Percentiles rank a stretch among this genome's conserved stretches.
Conservation (phyloP, 306 rosid genomes). For the Bauhinia variegata region DNA sequence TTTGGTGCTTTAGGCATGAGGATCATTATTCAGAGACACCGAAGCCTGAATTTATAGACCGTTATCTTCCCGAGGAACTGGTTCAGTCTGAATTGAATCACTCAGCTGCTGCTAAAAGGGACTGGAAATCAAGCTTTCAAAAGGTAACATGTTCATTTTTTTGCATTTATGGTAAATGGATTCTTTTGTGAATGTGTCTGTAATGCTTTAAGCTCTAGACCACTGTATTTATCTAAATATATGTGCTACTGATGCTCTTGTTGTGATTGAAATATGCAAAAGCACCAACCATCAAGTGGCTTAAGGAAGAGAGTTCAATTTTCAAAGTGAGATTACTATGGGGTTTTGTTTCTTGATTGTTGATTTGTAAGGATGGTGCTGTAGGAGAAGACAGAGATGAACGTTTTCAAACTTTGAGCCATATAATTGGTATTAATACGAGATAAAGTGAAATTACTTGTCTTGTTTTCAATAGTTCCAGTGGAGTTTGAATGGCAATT, state of each 20-base stretch:
- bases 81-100: slow-evolving; percentile 55
- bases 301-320: slow-evolving; percentile 13
- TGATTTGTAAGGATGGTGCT: slow-evolving; percentile 11
- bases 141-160: slow-evolving; percentile 46
- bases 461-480: neutral
- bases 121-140: slow-evolving; percentile 46
- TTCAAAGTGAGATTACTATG: neutral
- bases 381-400: neutral
- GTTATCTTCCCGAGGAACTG: slow-evolving; percentile 52
- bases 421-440: slow-evolving; percentile 3
- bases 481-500: slow-evolving; percentile 11
- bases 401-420: slow-evolving; percentile 13
- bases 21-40: slow-evolving; percentile 61
- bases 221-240: neutral
- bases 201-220: slow-evolving; percentile 6
- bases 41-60: slow-evolving; percentile 53
- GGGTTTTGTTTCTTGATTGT: slow-evolving; percentile 19
- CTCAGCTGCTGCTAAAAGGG: slow-evolving; percentile 41
- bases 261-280: slow-evolving; percentile 15
- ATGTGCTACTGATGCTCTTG: neutral
- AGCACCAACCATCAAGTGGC: neutral
- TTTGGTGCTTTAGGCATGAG: slow-evolving; percentile 79
- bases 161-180: slow-evolving; percentile 16
- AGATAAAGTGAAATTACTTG: slow-evolving; percentile 3
- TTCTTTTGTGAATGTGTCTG: neutral